phyloP scores from a whole-genome alignment of 768 basidiomycete species.

The Phanerochaete carnosa region DNA sequence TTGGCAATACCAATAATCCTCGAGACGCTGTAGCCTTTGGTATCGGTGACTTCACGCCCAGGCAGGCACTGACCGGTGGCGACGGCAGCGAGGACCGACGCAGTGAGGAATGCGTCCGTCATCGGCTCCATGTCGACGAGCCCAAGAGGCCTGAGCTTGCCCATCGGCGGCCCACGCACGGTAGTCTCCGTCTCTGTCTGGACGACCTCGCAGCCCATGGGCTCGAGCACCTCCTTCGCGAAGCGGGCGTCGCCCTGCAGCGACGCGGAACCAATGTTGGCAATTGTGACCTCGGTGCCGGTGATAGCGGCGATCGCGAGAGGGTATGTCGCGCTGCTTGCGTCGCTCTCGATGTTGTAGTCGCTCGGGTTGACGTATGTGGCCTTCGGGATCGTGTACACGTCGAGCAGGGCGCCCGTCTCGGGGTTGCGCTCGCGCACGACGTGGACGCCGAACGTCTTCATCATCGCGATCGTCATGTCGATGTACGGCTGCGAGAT shows the following conservation, averaged over 20 bases:
- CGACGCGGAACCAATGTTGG: conserved; percentile 86
- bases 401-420: conserved; percentile 63
- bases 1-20: conserved; percentile 95
- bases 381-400: conserved; percentile 85
- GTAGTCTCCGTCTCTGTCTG: conserved; percentile 90
- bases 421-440: conserved; percentile 56
- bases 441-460: conserved; percentile 81
- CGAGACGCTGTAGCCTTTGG: conserved; percentile 43
- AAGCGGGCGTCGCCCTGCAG: conserved; percentile 98
- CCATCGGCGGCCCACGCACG: conserved; percentile 83
- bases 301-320: conserved; percentile 97
- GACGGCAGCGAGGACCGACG: conserved; percentile 88
- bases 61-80: conserved; percentile 43
- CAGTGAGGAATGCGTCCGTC: conserved; percentile 99
- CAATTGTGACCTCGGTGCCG: conserved; percentile 91
- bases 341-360: conserved; percentile 95
- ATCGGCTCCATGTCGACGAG: conserved; percentile 98
- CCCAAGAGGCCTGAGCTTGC: conserved; percentile 78
- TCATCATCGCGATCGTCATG: conserved; percentile 99
- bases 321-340: conserved; percentile 94
- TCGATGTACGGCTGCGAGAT: conserved; percentile 99
- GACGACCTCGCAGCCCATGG: conserved; percentile 90
- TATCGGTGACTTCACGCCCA: conserved; percentile 42
- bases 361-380: conserved; percentile 71
- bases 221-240: conserved; percentile 87